Conservation (phyloP, 2,329 filamentous ascomycete species). For the Fusarium tjaetaba region DNA sequence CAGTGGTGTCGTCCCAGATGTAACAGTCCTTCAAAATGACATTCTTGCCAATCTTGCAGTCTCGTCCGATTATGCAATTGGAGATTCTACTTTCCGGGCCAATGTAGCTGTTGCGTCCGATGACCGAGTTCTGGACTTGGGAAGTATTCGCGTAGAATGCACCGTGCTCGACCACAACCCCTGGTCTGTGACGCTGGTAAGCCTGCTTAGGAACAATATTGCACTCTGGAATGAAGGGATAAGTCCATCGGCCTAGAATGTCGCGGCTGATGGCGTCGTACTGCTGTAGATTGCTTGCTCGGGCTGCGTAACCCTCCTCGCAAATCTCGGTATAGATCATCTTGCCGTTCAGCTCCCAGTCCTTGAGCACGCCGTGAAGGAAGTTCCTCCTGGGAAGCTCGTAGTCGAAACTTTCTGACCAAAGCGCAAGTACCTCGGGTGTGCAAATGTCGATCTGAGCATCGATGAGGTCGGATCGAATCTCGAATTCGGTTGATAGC, state of each 20-base stretch:
- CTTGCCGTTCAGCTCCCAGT: conserved; percentile 96
- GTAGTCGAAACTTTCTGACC: conserved; percentile 98
- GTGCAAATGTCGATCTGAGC: conserved; percentile 98
- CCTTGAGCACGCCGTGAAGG: conserved; percentile 90
- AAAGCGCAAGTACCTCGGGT: conserved; percentile 91
- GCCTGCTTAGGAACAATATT: conserved; percentile 83
- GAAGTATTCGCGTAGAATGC: conserved; percentile 80
- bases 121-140: conserved; percentile 74
- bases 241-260: conserved; percentile 86
- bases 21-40: conserved; percentile 82
- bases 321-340: conserved; percentile 93
- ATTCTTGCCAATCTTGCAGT: conserved; percentile 87
- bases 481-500: conserved; percentile 76
- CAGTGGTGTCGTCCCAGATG: conserved; percentile 84
- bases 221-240: conserved; percentile 88
- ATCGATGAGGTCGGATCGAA: conserved; percentile 89
- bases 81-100: conserved; percentile 76
- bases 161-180: conserved; percentile 80
- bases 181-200: conserved; percentile 75
- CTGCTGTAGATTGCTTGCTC: conserved; percentile 85
- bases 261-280: conserved; percentile 92
- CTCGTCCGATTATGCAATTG: conserved; percentile 83
- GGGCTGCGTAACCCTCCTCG: conserved; percentile 83
- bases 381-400: conserved; percentile 90
- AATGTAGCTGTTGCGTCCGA: conserved; percentile 80